Conservation (phyloP, 257 asterid species). For the Solanum tarapatanum region DNA sequence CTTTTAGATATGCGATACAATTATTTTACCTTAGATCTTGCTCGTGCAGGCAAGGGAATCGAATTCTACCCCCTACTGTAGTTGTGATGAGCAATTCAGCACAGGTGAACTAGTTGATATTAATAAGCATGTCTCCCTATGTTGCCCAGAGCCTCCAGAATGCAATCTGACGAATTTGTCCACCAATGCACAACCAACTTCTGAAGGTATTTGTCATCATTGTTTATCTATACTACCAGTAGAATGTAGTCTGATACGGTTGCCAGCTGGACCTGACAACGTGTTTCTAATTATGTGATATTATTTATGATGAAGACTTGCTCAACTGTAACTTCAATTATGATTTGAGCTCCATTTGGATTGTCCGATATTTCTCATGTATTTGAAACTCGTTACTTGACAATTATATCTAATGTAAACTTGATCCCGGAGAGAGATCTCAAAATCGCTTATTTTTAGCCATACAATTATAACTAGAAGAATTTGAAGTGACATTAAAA, state of each 20-base stretch:
- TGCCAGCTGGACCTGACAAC: neutral
- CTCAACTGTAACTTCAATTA: neutral
- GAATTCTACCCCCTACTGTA: constrained; percentile 49
- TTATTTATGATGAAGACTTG: neutral
- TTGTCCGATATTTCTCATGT: neutral
- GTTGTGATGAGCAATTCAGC: constrained; percentile 53
- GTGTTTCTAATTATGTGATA: neutral
- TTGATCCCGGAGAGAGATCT: neutral
- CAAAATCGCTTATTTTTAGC: neutral
- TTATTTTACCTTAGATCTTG: neutral
- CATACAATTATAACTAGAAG: neutral
- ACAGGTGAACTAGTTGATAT: constrained; percentile 16
- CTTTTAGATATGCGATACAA: neutral
- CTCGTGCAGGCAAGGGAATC: constrained; percentile 41
- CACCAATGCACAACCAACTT: constrained; percentile 15
- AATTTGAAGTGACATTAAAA: neutral
- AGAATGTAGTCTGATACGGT: neutral
- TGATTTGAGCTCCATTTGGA: neutral
- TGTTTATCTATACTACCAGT: neutral
- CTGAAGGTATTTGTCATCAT: constrained; percentile 30
- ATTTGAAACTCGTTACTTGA: neutral
- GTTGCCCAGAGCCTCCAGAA: constrained; percentile 9
- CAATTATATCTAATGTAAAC: neutral
- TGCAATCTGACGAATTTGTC: constrained; percentile 3
- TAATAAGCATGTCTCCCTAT: constrained; percentile 20